phyloP scores from a whole-genome alignment of 495 filamentous ascomycete genomes.

The Margaritispora aquatica region DNA sequence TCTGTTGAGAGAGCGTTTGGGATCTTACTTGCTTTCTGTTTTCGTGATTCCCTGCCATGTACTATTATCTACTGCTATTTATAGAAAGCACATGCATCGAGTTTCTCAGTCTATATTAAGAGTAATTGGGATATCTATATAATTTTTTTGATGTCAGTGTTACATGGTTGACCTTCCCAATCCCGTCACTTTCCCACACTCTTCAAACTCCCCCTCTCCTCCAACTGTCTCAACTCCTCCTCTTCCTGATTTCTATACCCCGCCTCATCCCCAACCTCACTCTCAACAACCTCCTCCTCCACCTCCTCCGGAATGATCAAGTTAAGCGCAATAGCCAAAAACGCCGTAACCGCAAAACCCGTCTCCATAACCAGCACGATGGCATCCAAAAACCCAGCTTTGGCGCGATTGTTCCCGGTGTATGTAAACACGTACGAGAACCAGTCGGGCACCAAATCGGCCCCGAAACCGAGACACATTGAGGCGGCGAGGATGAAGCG shows the following conservation, averaged over 20 bases:
- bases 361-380: slow-evolving; percentile 77
- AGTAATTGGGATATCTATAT: too few relatives aligned
- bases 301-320: slow-evolving; percentile 65
- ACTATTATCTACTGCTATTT: too few relatives aligned
- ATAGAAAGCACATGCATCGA: too few relatives aligned
- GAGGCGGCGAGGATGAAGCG: slow-evolving; percentile 81
- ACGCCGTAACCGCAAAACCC: slow-evolving; percentile 67
- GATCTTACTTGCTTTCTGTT: too few relatives aligned
- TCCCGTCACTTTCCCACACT: neutral
- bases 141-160: too few relatives aligned
- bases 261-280: neutral
- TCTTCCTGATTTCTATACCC: slow-evolving; percentile 1
- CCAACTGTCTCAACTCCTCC: neutral
- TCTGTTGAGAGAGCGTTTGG: too few relatives aligned
- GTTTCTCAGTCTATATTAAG: too few relatives aligned
- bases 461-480: slow-evolving; percentile 70
- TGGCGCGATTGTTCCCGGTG: slow-evolving; percentile 57
- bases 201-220: neutral
- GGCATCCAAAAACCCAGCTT: slow-evolving; percentile 75
- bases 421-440: slow-evolving; percentile 72
- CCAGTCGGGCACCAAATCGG: slow-evolving; percentile 76
- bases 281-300: slow-evolving; percentile 32
- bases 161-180: too few relatives aligned
- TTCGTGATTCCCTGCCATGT: too few relatives aligned
- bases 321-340: slow-evolving; percentile 68